Base-by-base conservation (phyloP, 2,329 filamentous ascomycete species). In the Sphaerulina musiva region DNA sequence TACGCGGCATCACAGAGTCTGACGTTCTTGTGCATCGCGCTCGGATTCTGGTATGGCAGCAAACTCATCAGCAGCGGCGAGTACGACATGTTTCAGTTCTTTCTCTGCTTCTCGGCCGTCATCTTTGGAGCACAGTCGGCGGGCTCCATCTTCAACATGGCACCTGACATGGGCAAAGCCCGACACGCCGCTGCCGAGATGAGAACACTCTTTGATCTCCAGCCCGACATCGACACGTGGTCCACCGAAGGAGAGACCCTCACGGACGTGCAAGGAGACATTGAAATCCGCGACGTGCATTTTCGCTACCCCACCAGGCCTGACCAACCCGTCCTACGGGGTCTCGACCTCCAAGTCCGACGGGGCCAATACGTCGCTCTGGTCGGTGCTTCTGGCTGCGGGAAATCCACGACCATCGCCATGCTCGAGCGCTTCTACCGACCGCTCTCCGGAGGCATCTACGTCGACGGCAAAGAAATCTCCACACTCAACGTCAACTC, bases 341-440 rank as follows among this genome's bases (percentile, higher is more conserved):
- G 91, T 0, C 77, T 96, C 9, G 85, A 92, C 70, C 77, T 92
- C 6, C 76, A 74, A 11, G 81, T 92, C 41, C 81, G 83, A 29
- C 87, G 87, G 0, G 89, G 88, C 3, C 87, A 92, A 68, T 93
- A 92, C 64, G 80, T 92, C 6, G 93, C 92, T 0, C 80, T 97
- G 2, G 93, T 97, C 7, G 93, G 93, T n/a, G 86, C 92, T 0
- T 93, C 87, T 44, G 92, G 93, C 2, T 95, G 91, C 66, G 93
- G 93, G 54, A 97, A 98, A 76, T 89, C 84, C 47, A 97, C 93
- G 0, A 95, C 91, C 0, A 95, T 97, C 68, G 87, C 89, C 3
- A 78, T 97, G 3, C 76, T 97, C 32, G 92, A 97, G 70, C 86
- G 93, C 34, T 97, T 97, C 75, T 97, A 97, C 68, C 90, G 97